Conservation (phyloP, 2,329 filamentous ascomycete species). For the Curvularia hawaiiensis region DNA sequence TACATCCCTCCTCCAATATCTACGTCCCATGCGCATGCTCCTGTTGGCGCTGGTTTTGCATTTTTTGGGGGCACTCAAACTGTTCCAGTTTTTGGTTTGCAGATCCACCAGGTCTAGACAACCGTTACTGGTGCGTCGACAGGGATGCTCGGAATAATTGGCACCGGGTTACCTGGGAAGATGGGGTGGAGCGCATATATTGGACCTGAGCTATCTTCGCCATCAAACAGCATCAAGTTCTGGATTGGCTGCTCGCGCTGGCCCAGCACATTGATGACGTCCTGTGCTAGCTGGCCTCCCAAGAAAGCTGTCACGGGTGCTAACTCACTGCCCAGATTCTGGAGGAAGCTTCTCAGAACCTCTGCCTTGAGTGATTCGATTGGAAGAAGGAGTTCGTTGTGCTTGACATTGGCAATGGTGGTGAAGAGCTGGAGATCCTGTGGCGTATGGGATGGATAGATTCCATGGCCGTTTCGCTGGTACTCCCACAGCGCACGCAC, state of each 20-base stretch:
- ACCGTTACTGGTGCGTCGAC: constrained; percentile 29
- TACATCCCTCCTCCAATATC: background rate
- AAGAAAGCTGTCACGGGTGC: constrained; percentile 87
- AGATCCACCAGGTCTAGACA: constrained; percentile 7
- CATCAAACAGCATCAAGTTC: constrained; percentile 92
- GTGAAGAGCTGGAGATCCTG: constrained; percentile 74
- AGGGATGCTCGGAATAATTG: constrained; percentile 30
- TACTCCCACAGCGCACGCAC: constrained; percentile 92
- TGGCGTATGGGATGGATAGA: constrained; percentile 55
- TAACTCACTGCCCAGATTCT: constrained; percentile 83
- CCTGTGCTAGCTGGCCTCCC: constrained; percentile 89
- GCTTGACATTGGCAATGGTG: constrained; percentile 74
- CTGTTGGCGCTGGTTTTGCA: background rate
- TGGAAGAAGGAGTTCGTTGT: constrained; percentile 65
- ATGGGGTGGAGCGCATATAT: constrained; percentile 82
- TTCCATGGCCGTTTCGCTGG: constrained; percentile 56
- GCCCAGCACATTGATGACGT: constrained; percentile 95
- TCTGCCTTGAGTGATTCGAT: constrained; percentile 55
- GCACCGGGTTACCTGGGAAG: constrained; percentile 44
- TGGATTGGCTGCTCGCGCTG: constrained; percentile 93
- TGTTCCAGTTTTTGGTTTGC: background rate
- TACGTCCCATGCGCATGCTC: background rate
- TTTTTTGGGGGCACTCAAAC: background rate
- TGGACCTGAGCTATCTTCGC: constrained; percentile 75
- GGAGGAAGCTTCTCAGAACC: constrained; percentile 81